Conservation (phyloP, 768 basidiomycete genomes). For the Boletus insuetus region DNA sequence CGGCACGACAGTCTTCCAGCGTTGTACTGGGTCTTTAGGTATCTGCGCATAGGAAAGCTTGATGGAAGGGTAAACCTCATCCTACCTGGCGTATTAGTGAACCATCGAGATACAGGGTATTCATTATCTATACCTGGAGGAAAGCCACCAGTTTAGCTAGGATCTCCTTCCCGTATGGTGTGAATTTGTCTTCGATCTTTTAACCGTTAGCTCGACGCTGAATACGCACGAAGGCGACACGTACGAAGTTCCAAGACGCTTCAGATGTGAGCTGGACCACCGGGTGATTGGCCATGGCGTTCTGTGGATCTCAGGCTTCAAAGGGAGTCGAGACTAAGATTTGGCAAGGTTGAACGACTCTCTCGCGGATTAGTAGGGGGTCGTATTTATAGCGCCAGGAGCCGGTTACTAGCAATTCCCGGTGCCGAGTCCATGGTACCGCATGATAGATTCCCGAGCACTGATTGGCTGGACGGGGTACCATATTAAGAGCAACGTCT, state of each 20-base stretch:
- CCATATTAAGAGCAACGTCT: too few relatives aligned
- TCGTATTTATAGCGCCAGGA: background rate
- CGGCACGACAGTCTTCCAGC: constrained; percentile 85
- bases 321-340: too few relatives aligned
- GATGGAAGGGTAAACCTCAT: constrained; percentile 82
- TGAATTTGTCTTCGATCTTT: constrained; percentile 91
- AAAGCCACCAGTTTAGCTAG: constrained; percentile 82
- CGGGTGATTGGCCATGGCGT: constrained; percentile 61
- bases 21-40: constrained; percentile 64
- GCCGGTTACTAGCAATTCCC: constrained; percentile 13
- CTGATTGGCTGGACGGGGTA: too few relatives aligned
- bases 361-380: too few relatives aligned
- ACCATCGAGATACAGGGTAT: background rate
- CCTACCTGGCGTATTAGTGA: constrained; percentile 41
- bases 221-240: constrained; percentile 16
- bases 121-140: constrained; percentile 57
- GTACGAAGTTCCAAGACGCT: constrained; percentile 84
- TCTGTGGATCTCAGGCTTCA: background rate
- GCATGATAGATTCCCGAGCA: too few relatives aligned
- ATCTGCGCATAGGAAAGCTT: constrained; percentile 79
- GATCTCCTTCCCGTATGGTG: constrained; percentile 82
- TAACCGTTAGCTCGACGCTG: constrained; percentile 4
- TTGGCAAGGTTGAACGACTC: too few relatives aligned
- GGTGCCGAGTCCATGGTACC: background rate
- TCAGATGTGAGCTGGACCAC: constrained; percentile 76